A percentile compares a stretch with the other conserved stretches of the same genome.
These are phyloP conservation scores for Fusarium sp. DNA, from an alignment of 2,329 filamentous ascomycete genomes.

Conservation along the genomic window DNA sequence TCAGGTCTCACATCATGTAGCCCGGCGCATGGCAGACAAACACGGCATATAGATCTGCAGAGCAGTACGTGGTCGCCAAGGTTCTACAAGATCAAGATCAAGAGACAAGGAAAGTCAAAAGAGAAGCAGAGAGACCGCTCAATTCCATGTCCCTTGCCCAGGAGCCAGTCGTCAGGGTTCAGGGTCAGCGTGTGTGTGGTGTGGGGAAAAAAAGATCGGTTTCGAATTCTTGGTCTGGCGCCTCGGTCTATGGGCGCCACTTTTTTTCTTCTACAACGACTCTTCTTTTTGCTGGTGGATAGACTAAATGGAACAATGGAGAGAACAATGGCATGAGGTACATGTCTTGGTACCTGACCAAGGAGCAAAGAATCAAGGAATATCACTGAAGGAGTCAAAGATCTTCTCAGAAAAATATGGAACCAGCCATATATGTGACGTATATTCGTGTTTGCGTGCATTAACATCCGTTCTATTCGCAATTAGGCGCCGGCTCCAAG, in stretches of 20 bases:
- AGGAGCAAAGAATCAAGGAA: background rate
- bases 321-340: conserved; percentile 11
- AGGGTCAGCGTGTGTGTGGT: conserved; percentile 11
- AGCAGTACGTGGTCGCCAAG: background rate
- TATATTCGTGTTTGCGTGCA: conserved; percentile 8
- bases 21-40: conserved; percentile 32
- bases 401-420: background rate
- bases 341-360: background rate
- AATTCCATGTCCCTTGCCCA: conserved; percentile 10
- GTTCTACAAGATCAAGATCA: background rate
- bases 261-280: conserved; percentile 13
- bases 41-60: conserved; percentile 31
- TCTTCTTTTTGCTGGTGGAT: background rate
- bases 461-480: background rate
- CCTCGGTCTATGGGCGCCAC: conserved; percentile 25
- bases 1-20: conserved; percentile 36
- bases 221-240: conserved; percentile 27
- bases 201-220: conserved; percentile 35
- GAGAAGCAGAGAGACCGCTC: background rate
- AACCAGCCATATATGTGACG: background rate
- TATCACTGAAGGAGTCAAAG: background rate
- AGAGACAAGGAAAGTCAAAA: background rate
- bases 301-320: background rate
- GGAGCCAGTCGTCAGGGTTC: background rate
- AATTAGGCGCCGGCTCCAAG: conserved; percentile 30